These are phyloP conservation scores for Penicillium sumatraense DNA, from an alignment of 2,329 filamentous ascomycete species.

Conservation along the genomic window DNA sequence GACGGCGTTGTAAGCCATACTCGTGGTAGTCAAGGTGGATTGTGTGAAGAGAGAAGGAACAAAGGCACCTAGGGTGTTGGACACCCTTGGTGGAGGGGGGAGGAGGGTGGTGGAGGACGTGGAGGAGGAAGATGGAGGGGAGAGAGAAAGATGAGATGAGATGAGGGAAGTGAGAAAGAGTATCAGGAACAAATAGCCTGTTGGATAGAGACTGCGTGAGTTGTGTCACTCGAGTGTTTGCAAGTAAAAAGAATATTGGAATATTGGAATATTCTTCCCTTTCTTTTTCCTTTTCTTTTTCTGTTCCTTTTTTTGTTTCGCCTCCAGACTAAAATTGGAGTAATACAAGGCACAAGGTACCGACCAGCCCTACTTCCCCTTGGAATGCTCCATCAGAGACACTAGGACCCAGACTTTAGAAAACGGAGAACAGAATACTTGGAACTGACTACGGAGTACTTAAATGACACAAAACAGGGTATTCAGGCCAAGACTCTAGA, in stretches of 20 bases:
- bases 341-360: neutral
- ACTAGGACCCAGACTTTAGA: no score
- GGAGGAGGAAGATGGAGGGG: neutral
- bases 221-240: no score
- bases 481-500: neutral
- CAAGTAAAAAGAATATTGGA: no score
- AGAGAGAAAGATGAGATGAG: neutral
- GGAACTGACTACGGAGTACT: no score
- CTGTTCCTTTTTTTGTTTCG: neutral
- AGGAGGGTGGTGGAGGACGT: neutral
- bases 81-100: neutral
- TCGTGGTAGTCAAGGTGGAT: slow-evolving; percentile 6
- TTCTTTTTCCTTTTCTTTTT: neutral
- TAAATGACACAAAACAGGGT: neutral
- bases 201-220: no score
- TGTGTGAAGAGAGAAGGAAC: no score
- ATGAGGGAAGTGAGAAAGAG: no score
- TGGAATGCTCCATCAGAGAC: neutral
- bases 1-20: slow-evolving; percentile 51
- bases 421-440: no score
- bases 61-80: no score
- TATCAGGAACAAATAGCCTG: no score
- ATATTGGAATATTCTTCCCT: no score
- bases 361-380: neutral
- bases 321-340: neutral